Conservation (phyloP, 2,329 filamentous ascomycete genomes). For the Cordyceps tenuipes region DNA sequence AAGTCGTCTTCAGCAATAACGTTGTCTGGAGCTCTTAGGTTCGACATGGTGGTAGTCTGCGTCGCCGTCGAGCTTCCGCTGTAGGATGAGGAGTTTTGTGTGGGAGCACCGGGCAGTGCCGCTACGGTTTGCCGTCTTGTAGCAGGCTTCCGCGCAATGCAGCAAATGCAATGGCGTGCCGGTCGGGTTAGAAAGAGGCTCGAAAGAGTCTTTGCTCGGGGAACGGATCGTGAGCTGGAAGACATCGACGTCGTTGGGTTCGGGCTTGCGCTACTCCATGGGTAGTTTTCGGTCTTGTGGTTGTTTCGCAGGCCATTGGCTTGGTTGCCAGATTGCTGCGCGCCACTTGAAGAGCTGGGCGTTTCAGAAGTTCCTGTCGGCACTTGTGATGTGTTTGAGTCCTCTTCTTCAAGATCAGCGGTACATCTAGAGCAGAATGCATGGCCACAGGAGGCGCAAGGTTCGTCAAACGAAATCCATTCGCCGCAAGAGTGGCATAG, state of each 20-base stretch:
- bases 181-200: conserved; percentile 18
- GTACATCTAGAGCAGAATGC: conserved; percentile 40
- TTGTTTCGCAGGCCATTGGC: neutral
- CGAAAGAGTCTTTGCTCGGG: conserved; percentile 19
- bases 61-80: conserved; percentile 11
- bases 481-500: conserved; percentile 44
- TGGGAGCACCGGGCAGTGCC: conserved; percentile 6
- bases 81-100: neutral
- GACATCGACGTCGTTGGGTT: neutral
- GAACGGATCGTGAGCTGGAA: conserved; percentile 2
- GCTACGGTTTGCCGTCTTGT: conserved; percentile 10
- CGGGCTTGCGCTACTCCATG: neutral
- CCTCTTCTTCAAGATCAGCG: conserved; percentile 19
- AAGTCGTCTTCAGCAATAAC: neutral
- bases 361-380: neutral
- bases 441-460: conserved; percentile 43
- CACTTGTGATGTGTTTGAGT: neutral
- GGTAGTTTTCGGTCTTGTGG: neutral
- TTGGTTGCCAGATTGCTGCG: neutral
- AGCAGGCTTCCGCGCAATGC: conserved; percentile 16
- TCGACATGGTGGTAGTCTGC: neutral
- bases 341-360: neutral
- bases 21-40: neutral
- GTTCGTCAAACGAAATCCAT: conserved; percentile 27
- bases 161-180: conserved; percentile 26